Base-by-base conservation (phyloP, 345 rosid species). In the Citrus mangshanensis region DNA sequence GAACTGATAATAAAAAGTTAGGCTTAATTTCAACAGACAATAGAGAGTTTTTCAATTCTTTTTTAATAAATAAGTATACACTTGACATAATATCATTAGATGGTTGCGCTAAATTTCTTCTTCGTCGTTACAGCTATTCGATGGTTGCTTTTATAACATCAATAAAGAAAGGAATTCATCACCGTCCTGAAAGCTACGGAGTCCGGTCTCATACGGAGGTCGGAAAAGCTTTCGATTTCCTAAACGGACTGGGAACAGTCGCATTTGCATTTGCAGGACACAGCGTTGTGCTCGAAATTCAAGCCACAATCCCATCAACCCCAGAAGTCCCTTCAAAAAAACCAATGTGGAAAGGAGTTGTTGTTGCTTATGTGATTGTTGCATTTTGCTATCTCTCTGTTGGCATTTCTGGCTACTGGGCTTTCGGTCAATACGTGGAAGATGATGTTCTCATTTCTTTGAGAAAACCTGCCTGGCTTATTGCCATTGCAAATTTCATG, bases 251-350 rank as follows among this genome's bases (percentile, higher is more conserved):
- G 25, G 93, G 91, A 68, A 85, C 88, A 4, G 65, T 90, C 70
- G 93, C 93, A 1, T 90, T 90, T 68, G 89, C 91, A 4, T 90
- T 78, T 72, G 93, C 93, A 4, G 93, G 90, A 2, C 93, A 90
- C 42, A 90, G 86, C 66, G 93, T 88, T 40, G 93, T 86, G 9
- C 82, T 90, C 21, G 93, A 90, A 85, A 90, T 90, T 32, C 93
- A 90, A 70, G 91, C 93, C 13, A 90, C 91, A 12, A 90, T 90
- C 34, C 90, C 93, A 54, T 90, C 90, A 14, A 76, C 90, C 21
- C 91, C 89, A 12, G 87, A 87, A 63, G 64, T 79, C 0, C 90
- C 90, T 42, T 88, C 93, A 0, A 90, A 81, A 70, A 86, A 82
- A 62, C 91, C 93, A 14, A 90, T 88, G 91, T 87, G 90, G 93